phyloP scores from a whole-genome alignment of 2,329 filamentous ascomycete genomes.

The Tolypocladium pustulatum region DNA sequence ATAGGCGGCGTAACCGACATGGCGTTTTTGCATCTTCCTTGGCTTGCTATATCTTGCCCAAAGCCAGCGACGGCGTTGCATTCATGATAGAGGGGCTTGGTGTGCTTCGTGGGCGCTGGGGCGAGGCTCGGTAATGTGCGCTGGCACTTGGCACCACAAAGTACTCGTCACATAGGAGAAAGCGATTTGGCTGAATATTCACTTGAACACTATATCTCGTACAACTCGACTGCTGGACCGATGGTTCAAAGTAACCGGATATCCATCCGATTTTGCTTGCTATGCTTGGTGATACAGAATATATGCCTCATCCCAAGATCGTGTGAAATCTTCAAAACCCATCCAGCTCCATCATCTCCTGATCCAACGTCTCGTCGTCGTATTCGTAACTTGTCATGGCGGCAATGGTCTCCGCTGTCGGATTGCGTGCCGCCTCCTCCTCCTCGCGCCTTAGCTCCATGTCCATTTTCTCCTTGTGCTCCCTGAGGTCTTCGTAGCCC shows the following conservation, averaged over 20 bases:
- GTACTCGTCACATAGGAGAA: not conserved
- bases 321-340: constrained; percentile 13
- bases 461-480: constrained; percentile 66
- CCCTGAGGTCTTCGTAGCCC: constrained; percentile 68
- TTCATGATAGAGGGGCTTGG: not conserved
- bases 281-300: not conserved
- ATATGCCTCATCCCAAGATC: not conserved
- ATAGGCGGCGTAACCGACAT: not conserved
- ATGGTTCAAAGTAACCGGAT: not conserved
- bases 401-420: constrained; percentile 7
- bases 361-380: constrained; percentile 41
- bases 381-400: constrained; percentile 35
- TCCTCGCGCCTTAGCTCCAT: constrained; percentile 56
- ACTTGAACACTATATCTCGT: not conserved
- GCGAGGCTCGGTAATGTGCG: not conserved
- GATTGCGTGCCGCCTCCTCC: constrained; percentile 28
- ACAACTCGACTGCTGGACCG: not conserved
- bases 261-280: not conserved
- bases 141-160: not conserved
- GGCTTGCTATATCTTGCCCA: not conserved
- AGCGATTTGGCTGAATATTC: not conserved
- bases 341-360: constrained; percentile 45
- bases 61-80: not conserved
- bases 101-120: not conserved
- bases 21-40: not conserved